phyloP scores from a whole-genome alignment of 1,284 basidiomycete species.

The Irpex sp. region DNA sequence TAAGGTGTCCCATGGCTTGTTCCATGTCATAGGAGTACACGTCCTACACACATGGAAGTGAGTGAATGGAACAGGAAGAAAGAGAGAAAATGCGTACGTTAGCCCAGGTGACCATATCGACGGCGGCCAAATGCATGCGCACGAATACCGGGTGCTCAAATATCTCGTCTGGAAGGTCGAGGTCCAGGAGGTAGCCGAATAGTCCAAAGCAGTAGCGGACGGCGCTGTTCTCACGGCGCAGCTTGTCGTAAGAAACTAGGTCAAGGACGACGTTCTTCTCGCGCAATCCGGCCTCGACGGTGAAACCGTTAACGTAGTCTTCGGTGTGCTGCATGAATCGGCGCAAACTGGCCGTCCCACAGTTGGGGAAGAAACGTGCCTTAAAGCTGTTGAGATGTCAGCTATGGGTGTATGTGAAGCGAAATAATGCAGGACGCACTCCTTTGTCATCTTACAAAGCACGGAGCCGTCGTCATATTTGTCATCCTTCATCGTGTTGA shows the following conservation, averaged over 20 bases:
- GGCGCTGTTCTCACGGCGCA: slow-evolving; percentile 66
- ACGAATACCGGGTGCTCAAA: slow-evolving; percentile 52
- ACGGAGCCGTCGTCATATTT: slow-evolving; percentile 51
- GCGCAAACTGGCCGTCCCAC: slow-evolving; percentile 39
- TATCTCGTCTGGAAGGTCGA: slow-evolving; percentile 60
- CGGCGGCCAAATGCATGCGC: slow-evolving; percentile 53
- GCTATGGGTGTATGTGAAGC: background rate
- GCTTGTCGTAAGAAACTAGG: slow-evolving; percentile 45
- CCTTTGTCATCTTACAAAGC: slow-evolving; percentile 56
- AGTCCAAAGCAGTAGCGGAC: slow-evolving; percentile 62
- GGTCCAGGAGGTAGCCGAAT: slow-evolving; percentile 55
- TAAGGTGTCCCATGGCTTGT: slow-evolving; percentile 61
- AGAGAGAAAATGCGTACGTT: slow-evolving; percentile 44
- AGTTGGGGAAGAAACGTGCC: slow-evolving; percentile 40
- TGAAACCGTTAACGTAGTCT: slow-evolving; percentile 55
- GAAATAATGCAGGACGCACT: slow-evolving; percentile 37
- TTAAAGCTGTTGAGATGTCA: slow-evolving; percentile 42
- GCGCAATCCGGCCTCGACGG: slow-evolving; percentile 56
- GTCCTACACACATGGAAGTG: slow-evolving; percentile 38
- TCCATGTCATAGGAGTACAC: slow-evolving; percentile 74
- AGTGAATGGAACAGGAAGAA: slow-evolving; percentile 2
- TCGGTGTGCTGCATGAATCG: slow-evolving; percentile 54
- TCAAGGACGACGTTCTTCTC: slow-evolving; percentile 52
- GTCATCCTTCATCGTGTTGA: slow-evolving; percentile 48
- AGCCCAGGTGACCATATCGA: slow-evolving; percentile 67